phyloP scores from a whole-genome alignment of 306 rosid species.

The Begonia masoniana region DNA sequence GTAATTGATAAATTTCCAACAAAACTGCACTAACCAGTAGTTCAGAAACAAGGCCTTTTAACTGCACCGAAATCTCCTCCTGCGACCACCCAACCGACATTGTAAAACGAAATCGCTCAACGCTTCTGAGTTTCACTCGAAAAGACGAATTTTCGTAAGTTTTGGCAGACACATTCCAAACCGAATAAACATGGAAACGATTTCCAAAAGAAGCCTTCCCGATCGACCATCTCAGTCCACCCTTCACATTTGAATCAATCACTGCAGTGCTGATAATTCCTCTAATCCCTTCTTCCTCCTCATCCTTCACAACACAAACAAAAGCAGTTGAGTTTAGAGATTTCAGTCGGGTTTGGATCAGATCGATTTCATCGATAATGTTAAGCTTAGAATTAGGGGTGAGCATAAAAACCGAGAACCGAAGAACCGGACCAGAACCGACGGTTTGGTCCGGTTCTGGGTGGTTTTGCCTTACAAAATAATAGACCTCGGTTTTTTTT shows the following conservation, averaged over 20 bases:
- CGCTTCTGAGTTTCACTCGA: slow-evolving; percentile 30
- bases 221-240: slow-evolving; percentile 53
- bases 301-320: slow-evolving; percentile 24
- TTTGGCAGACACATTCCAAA: slow-evolving; percentile 23
- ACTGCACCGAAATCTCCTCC: too few relatives aligned
- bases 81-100: not conserved
- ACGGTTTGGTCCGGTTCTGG: too few relatives aligned
- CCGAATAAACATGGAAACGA: slow-evolving; percentile 27
- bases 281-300: slow-evolving; percentile 30
- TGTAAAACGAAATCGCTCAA: slow-evolving; percentile 30
- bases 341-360: not conserved
- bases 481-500: too few relatives aligned
- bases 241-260: slow-evolving; percentile 37
- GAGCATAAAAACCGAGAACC: too few relatives aligned
- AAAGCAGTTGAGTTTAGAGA: not conserved
- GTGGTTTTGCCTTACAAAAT: too few relatives aligned
- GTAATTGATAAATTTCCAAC: too few relatives aligned
- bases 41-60: too few relatives aligned
- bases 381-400: too few relatives aligned
- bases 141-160: slow-evolving; percentile 17
- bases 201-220: slow-evolving; percentile 29
- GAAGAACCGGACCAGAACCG: too few relatives aligned
- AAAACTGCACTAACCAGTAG: too few relatives aligned
- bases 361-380: not conserved
- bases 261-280: slow-evolving; percentile 30